Evolutionary conservation across 2,329 filamentous ascomycete genomes (phyloP), one percentile per base, ranked within the genome.

Genomic region (Neobulgaria alba): DNA sequence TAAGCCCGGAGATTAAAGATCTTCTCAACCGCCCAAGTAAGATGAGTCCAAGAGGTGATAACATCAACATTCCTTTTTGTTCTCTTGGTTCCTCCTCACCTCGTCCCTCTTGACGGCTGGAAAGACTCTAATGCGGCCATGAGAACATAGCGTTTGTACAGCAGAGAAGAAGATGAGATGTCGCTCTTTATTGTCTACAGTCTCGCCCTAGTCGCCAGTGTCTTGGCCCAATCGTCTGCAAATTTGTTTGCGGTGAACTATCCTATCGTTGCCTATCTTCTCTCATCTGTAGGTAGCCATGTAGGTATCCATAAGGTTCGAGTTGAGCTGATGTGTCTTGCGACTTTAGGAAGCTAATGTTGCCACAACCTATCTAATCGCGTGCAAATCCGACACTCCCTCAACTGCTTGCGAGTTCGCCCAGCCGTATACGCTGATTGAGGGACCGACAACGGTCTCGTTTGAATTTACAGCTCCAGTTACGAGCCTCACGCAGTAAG

Each of bases 371-470:
- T 51, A 51, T 23, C 45, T 46, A 18, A 29, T 52, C 10, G 48
- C 40, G 10, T 52, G 46, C 18, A 19, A 46, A 3, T 30, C 40
- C 0, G 38, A 32, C 14, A 32, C 41, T 17, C 33, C 36, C 5
- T 30, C 47, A 7, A 29, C 32, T 18, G 20, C 35, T 29, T 51
- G 46, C 32, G 37, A 44, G 17, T 51, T 52, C 36, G 36, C 38
- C 14, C 48, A 49, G 15, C 48, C 48, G 17, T 49, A 47, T 12
- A 49, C 44, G 3, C n/a, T 52, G 30, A 44, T 42, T n/a, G 39
- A 52, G 31, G 48, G 48, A 3, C 43, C 45, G 5, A 29, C 19
- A 4, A 52, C 48, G 2, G 29, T 47, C 10, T 34, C 41, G 29
- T 47, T 46, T 17, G 42, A 40, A 4, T 43, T 52, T 30, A 39